Evolutionary conservation across 2,329 filamentous ascomycete genomes (phyloP), one percentile per base, ranked within the genome.

Genomic region (Botrytis elliptica): DNA sequence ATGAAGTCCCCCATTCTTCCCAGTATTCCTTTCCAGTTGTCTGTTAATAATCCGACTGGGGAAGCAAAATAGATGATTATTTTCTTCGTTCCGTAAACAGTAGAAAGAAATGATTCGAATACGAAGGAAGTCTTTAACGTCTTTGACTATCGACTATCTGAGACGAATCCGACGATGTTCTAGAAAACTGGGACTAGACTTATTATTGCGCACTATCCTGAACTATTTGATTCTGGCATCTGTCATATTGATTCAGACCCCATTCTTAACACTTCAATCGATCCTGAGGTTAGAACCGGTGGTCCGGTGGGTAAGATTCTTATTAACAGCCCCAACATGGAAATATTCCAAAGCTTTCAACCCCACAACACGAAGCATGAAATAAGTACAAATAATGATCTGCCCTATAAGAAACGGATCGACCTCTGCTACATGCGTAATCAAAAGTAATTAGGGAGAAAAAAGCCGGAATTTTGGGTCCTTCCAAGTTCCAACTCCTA

Each of bases 221-320:
- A 22, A 33, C 49, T 57, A 33, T 68, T 57, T 57, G 36, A 33
- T 33, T 68, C 49, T 42, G 49, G 38, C 44, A 52, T 52, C 64
- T 67, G 36, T 68, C 49, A 68, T 57, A 36, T 57, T 69, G 49
- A 69, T 57, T 40, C 49, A 29, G 66, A 57, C 49, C 66, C 25
- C 66, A 68, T 57, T 68, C 49, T 68, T 42, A 52, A 57, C n/a
- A 69, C 22, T 29, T 29, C 60, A 55, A 29, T 40, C 25, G 25
- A 67, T 22, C 14, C 25, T 67, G 65, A 67, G 49, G 49, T 59
- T 42, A 57, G n/a, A 69, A 57, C 66, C 64, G 44, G 44, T 66
- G 64, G 42, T 66, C 64, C 49, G n/a, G 49, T 69, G 66, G 63
- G 46, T 59, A 42, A 69, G 49, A 44, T 42, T 57, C 49, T 57